Conservation (phyloP, 2,329 filamentous ascomycete genomes). For the Paracoccidioides brasiliensis region DNA sequence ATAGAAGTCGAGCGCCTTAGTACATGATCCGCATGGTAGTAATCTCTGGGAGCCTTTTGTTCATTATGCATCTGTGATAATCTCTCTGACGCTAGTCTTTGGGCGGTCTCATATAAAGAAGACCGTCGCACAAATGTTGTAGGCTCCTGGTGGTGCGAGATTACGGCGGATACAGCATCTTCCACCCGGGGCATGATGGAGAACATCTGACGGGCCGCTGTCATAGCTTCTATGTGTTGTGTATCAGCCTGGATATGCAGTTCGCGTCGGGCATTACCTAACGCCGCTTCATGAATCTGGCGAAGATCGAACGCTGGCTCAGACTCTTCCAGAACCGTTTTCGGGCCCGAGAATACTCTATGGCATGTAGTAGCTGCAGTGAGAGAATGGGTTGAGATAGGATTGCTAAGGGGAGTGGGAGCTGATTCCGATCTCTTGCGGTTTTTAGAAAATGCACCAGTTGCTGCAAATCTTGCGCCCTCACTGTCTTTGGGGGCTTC, state of each 20-base stretch:
- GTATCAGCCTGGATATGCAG: conserved; percentile 64
- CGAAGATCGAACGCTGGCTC: conserved; percentile 37
- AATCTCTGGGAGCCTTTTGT: conserved; percentile 52
- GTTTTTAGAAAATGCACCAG: conserved; percentile 51
- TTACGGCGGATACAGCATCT: conserved; percentile 29
- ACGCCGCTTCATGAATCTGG: conserved; percentile 45
- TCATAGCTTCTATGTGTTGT: conserved; percentile 63
- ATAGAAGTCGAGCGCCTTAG: conserved; percentile 31
- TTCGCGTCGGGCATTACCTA: conserved; percentile 52
- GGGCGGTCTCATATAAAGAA: conserved; percentile 64
- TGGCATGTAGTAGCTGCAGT: conserved; percentile 60
- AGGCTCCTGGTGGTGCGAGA: neutral
- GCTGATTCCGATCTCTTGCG: conserved; percentile 51
- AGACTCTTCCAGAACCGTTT: conserved; percentile 33
- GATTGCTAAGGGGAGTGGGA: conserved; percentile 39
- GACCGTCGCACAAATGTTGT: conserved; percentile 9
- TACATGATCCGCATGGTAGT: conserved; percentile 49
- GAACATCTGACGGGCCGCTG: conserved; percentile 77
- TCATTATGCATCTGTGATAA: conserved; percentile 64
- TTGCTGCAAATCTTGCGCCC: conserved; percentile 58
- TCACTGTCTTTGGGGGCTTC: conserved; percentile 28
- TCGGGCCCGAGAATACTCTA: conserved; percentile 24
- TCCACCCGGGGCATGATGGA: conserved; percentile 48
- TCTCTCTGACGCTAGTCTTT: conserved; percentile 65
- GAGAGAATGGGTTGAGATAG: conserved; percentile 53